Percentiles rank a stretch among this genome's conserved stretches.
phyloP scores from a whole-genome alignment of 2,329 filamentous ascomycete genomes.

The Fusarium acutatum region DNA sequence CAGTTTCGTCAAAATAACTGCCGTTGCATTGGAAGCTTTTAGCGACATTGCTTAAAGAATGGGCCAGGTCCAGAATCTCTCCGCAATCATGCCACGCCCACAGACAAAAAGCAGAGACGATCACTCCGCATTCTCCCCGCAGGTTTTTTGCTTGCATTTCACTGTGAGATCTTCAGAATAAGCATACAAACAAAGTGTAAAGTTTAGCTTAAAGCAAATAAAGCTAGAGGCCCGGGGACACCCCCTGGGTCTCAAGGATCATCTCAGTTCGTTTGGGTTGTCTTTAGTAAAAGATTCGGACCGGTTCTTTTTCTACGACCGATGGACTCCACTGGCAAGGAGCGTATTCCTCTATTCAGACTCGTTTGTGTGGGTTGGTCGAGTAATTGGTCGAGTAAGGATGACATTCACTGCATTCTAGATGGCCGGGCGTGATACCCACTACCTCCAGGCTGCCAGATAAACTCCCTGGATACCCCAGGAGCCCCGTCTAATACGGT shows the following conservation, averaged over 20 bases:
- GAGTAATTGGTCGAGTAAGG: background rate
- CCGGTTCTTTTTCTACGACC: conserved; percentile 36
- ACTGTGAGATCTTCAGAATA: background rate
- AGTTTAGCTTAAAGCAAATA: conserved; percentile 16
- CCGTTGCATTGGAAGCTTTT: background rate
- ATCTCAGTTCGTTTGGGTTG: background rate
- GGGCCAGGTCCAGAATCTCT: conserved; percentile 21
- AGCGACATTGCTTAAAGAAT: conserved; percentile 20
- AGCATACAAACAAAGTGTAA: conserved; percentile 10
- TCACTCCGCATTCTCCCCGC: conserved; percentile 25
- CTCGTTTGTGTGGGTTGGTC: background rate
- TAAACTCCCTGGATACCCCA: background rate
- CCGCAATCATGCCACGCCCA: conserved; percentile 15
- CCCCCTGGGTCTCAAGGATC: background rate
- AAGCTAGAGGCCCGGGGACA: background rate
- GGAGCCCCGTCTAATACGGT: background rate
- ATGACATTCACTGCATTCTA: conserved; percentile 14
- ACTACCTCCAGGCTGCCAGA: conserved; percentile 2
- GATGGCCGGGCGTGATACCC: conserved; percentile 6
- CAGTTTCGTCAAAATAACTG: background rate
- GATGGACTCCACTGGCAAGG: conserved; percentile 19
- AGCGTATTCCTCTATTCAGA: background rate
- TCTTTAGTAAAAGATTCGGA: conserved; percentile 22
- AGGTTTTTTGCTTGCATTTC: conserved; percentile 17
- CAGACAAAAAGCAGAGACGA: background rate